Base-by-base conservation (phyloP, 2,329 filamentous ascomycete genomes). In the Furcasterigmium sp. region DNA sequence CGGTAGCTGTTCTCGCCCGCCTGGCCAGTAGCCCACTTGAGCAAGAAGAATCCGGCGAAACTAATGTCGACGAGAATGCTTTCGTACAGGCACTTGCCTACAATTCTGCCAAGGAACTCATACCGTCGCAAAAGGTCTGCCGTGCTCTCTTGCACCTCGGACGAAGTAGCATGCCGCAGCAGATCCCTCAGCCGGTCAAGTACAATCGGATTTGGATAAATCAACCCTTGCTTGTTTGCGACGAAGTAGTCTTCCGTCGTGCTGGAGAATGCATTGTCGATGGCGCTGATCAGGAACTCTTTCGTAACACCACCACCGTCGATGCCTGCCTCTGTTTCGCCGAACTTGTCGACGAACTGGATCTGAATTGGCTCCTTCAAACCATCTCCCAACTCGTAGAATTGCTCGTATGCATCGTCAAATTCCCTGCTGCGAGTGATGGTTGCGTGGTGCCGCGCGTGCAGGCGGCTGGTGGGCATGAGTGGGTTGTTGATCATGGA, bases 301-400 rank as follows among this genome's bases (percentile, higher is more conserved):
- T 98, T 98, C 2, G 91, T 96, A 8, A 98, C 93, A 49, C 93
- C 93, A 8, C 93, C 93, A 1, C 93, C 93, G 58, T 98, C 93
- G 43, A 98, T 97, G 9, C 93, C 93, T 11, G 91, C 91, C 65
- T 98, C 93, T 8, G 80, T 75, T 2, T 84, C 80, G 47, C 86
- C 87, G 53, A 95, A 98, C 46, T 90, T 79, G 59, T 98, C 93
- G 35, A 96, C 83, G 60, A 98, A 98, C 0, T 88, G 93, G 56
- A 98, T 97, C 57, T 95, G 89, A 28, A 98, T 95, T 0, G 90
- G 89, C 57, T 97, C 91, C 59, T 97, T 97, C 44, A 98, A 67
- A 1, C 83, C 84, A 13, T 91, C 86, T 0, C 85, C 86, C 5
- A 97, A 73, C 2, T 78, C 63, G 55, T 89, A 96, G 56, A 96